A percentile compares a stretch with the other conserved stretches of the same genome.
These are phyloP conservation scores for Trichoderma erinaceum DNA, from an alignment of 495 filamentous ascomycete genomes.

Conservation along the genomic window DNA sequence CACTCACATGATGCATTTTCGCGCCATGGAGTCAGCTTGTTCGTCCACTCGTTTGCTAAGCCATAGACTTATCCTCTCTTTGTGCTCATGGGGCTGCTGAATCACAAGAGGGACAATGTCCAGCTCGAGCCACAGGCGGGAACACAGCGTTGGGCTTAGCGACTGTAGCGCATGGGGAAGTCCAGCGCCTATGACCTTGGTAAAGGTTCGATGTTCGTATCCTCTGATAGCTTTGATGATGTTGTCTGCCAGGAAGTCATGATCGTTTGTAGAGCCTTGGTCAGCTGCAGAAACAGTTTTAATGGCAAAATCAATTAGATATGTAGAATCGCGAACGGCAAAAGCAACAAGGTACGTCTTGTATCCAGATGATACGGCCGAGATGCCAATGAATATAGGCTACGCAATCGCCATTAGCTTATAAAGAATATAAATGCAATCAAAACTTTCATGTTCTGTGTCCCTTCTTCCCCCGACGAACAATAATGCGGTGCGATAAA, in stretches of 20 bases:
- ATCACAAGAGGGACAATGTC: constrained; percentile 68
- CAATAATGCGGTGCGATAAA: not conserved
- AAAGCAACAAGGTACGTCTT: constrained; percentile 53
- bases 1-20: constrained; percentile 66
- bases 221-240: constrained; percentile 45
- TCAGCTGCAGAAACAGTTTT: constrained; percentile 41
- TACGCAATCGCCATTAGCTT: not conserved
- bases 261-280: constrained; percentile 31
- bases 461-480: no score
- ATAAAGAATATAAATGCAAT: not conserved
- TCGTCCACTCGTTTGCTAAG: constrained; percentile 62
- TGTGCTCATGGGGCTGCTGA: constrained; percentile 34
- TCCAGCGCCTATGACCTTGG: constrained; percentile 63
- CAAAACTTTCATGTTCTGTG: no score
- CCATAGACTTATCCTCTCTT: constrained; percentile 44
- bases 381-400: constrained; percentile 44
- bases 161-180: constrained; percentile 45
- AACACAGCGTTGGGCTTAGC: constrained; percentile 55
- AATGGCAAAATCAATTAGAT: constrained; percentile 70
- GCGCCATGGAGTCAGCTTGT: constrained; percentile 78
- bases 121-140: constrained; percentile 72
- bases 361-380: constrained; percentile 45
- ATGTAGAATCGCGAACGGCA: constrained; percentile 70
- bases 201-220: constrained; percentile 56
- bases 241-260: constrained; percentile 46